A percentile compares a stretch with the other conserved stretches of the same genome.
phyloP scores from a whole-genome alignment of 2,329 filamentous ascomycete species.

The Thermomyces lanuginosus region DNA sequence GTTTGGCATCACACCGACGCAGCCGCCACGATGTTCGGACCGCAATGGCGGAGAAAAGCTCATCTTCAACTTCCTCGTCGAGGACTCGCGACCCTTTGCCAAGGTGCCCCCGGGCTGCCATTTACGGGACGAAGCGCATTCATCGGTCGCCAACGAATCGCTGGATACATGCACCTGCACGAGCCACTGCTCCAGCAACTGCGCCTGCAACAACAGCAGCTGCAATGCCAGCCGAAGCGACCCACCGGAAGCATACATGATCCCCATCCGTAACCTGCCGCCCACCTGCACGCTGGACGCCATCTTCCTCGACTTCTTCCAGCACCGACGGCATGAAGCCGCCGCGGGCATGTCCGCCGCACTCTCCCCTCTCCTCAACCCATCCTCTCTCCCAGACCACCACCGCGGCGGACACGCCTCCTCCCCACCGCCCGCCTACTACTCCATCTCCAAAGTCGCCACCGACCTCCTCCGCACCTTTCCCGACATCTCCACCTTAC shows the following conservation, averaged over 20 bases:
- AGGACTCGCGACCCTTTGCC: slow-evolving; percentile 39
- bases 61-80: slow-evolving; percentile 57
- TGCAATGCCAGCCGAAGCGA: slow-evolving; percentile 10
- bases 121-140: no score
- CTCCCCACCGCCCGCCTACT: slow-evolving; percentile 39
- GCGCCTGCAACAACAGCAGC: slow-evolving; percentile 4
- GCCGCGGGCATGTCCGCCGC: slow-evolving; percentile 48
- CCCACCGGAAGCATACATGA: slow-evolving; percentile 18
- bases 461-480: slow-evolving; percentile 76
- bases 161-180: no score
- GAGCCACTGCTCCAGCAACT: no score
- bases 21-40: no score
- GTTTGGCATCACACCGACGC: slow-evolving; percentile 1
- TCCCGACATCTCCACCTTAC: slow-evolving; percentile 58
- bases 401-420: no score
- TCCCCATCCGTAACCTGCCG: slow-evolving; percentile 41
- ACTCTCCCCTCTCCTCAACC: slow-evolving; percentile 61
- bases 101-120: no score
- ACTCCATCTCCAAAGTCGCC: slow-evolving; percentile 69
- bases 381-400: no score
- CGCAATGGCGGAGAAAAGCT: slow-evolving; percentile 45
- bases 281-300: slow-evolving; percentile 63
- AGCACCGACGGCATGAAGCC: slow-evolving; percentile 48
- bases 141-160: no score
- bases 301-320: slow-evolving; percentile 65